Evolutionary conservation across 2,329 filamentous ascomycete genomes (phyloP).

Genomic region (Ophiocordyceps camponoti-leonardi): DNA sequence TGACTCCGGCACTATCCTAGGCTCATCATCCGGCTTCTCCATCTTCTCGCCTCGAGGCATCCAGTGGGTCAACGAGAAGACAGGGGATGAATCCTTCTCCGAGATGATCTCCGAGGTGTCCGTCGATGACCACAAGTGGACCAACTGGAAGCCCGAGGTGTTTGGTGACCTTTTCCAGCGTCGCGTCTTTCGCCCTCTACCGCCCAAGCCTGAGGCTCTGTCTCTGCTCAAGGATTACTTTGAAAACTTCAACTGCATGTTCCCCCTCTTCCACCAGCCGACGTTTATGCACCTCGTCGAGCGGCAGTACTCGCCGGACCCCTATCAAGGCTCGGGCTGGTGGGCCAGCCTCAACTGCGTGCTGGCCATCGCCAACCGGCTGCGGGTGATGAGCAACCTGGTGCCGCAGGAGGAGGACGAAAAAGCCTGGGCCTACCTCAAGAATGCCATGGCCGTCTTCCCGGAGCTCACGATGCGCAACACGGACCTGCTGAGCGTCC

Average conservation of each 20-base stretch:
- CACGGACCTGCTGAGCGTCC: slow-evolving; percentile 85
- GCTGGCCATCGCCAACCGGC: slow-evolving; percentile 77
- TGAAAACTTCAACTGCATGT: slow-evolving; percentile 98
- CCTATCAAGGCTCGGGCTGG: slow-evolving; percentile 92
- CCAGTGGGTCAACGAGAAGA: slow-evolving; percentile 96
- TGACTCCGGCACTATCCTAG: slow-evolving; percentile 21
- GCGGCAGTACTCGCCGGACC: slow-evolving; percentile 79
- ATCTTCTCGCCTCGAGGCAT: slow-evolving; percentile 98
- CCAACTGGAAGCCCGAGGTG: slow-evolving; percentile 95
- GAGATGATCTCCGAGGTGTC: slow-evolving; percentile 87
- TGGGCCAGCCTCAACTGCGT: slow-evolving; percentile 95
- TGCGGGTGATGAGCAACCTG: slow-evolving; percentile 90
- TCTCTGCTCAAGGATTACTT: slow-evolving; percentile 89
- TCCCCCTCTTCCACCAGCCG: slow-evolving; percentile 90
- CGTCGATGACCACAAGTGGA: slow-evolving; percentile 88
- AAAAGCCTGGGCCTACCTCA: slow-evolving; percentile 88
- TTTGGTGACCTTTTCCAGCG: slow-evolving; percentile 85
- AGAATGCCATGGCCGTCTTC: slow-evolving; percentile 90
- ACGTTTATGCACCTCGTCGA: slow-evolving; percentile 98
- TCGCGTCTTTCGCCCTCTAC: slow-evolving; percentile 66
- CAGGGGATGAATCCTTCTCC: slow-evolving; percentile 87
- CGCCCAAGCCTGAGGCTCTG: slow-evolving; percentile 71
- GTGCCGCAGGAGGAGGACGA: slow-evolving; percentile 83
- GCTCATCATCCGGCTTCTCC: slow-evolving; percentile 92
- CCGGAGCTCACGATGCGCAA: slow-evolving; percentile 91